Conservation (phyloP, 352 stramenopile species). For the Phytophthora agathidicida region DNA sequence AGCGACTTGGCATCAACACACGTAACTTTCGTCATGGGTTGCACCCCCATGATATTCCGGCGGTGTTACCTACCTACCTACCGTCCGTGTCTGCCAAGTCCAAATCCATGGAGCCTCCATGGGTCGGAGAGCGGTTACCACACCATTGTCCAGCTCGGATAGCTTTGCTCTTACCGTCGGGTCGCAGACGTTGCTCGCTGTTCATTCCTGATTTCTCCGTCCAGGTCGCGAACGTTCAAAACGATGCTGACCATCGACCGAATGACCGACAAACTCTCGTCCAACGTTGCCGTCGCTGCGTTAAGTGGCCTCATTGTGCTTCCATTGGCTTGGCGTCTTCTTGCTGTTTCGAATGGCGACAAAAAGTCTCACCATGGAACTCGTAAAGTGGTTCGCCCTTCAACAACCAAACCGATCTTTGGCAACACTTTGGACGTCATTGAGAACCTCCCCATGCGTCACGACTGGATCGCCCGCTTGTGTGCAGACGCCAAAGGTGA, state of each 20-base stretch:
- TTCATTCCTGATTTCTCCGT: conserved; percentile 11
- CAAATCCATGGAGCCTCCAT: conserved; percentile 5
- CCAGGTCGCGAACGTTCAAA: conserved; percentile 8
- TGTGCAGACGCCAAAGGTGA: conserved; percentile 40
- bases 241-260: conserved; percentile 29
- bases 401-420: conserved; percentile 37
- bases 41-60: too few species aligned
- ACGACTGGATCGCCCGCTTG: conserved; percentile 51
- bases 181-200: background rate
- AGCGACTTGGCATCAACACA: too few species aligned
- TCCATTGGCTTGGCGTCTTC: conserved; percentile 18
- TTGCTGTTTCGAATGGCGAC: background rate
- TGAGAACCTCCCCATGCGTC: conserved; percentile 25
- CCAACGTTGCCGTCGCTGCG: conserved; percentile 11
- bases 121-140: conserved; percentile 7
- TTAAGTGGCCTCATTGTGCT: conserved; percentile 25
- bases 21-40: too few species aligned
- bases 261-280: conserved; percentile 28
- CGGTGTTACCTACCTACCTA: background rate
- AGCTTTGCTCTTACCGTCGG: background rate
- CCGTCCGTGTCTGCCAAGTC: background rate
- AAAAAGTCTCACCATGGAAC: conserved; percentile 20
- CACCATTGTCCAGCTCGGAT: conserved; percentile 2
- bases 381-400: conserved; percentile 12
- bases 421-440: conserved; percentile 49